Percentiles rank a stretch among this genome's conserved stretches.
These are phyloP conservation scores for Entoloma clypeatum DNA, from an alignment of 1,284 basidiomycete species.

Conservation along the genomic window DNA sequence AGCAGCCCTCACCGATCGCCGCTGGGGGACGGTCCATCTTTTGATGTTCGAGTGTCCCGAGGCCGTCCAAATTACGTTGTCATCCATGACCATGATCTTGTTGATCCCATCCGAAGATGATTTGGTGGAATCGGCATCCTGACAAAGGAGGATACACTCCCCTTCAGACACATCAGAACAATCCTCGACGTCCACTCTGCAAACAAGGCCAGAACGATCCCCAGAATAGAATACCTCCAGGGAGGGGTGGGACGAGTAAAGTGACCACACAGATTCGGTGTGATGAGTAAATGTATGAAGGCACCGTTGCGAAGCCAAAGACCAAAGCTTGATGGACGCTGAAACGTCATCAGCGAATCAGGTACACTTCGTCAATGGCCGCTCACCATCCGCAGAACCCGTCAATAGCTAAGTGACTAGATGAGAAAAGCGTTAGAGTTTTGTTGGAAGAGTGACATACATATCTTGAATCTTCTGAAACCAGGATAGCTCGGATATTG, in stretches of 20 bases:
- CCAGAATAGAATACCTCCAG: constrained; percentile 96
- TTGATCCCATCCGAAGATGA: constrained; percentile 69
- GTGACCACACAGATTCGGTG: constrained; percentile 92
- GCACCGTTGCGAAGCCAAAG: constrained; percentile 81
- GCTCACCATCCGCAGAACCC: constrained; percentile 81
- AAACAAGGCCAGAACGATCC: constrained; percentile 86
- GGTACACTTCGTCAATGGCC: neutral
- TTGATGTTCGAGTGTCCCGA: constrained; percentile 77
- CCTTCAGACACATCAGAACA: constrained; percentile 81
- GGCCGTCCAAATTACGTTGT: constrained; percentile 89
- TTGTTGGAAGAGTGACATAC: constrained; percentile 43
- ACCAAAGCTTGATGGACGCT: constrained; percentile 92
- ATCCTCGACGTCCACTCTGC: constrained; percentile 85
- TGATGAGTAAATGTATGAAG: constrained; percentile 97
- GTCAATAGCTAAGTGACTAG: constrained; percentile 64
- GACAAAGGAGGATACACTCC: constrained; percentile 83
- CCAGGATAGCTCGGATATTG: constrained; percentile 86
- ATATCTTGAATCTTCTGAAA: constrained; percentile 88
- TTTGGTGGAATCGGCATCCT: constrained; percentile 48
- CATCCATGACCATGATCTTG: constrained; percentile 82
- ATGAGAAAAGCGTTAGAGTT: constrained; percentile 6
- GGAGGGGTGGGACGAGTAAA: constrained; percentile 83
- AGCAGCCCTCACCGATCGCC: constrained; percentile 36
- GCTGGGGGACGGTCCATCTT: constrained; percentile 70
- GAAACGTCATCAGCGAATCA: constrained; percentile 13